These are phyloP conservation scores for Paxillus involutus DNA, from an alignment of 768 basidiomycete species.

Conservation along the genomic window DNA sequence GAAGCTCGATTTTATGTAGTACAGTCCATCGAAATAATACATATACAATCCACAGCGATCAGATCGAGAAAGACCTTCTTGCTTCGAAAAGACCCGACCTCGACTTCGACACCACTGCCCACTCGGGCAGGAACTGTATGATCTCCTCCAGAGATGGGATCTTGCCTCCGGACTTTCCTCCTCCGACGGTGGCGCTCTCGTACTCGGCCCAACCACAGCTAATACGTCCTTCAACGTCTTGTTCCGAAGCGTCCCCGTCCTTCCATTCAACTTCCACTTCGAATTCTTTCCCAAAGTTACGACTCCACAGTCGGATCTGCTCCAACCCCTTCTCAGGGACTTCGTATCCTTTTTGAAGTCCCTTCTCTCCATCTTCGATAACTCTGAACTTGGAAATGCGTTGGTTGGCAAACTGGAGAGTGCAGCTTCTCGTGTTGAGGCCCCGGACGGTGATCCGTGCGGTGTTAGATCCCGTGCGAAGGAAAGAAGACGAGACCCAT, in stretches of 20 bases:
- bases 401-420: slow-evolving; percentile 52
- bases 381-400: slow-evolving; percentile 45
- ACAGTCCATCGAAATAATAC: background rate
- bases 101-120: slow-evolving; percentile 62
- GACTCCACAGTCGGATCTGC: slow-evolving; percentile 57
- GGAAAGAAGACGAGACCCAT: slow-evolving; percentile 47
- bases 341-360: slow-evolving; percentile 43
- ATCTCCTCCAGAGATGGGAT: slow-evolving; percentile 75
- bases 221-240: slow-evolving; percentile 41
- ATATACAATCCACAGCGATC: slow-evolving; percentile 4
- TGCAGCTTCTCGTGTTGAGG: slow-evolving; percentile 62
- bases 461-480: slow-evolving; percentile 40
- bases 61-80: slow-evolving; percentile 18
- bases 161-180: slow-evolving; percentile 37
- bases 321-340: slow-evolving; percentile 35
- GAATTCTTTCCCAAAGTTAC: slow-evolving; percentile 55
- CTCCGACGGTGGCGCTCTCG: slow-evolving; percentile 53
- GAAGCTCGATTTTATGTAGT: background rate
- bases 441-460: slow-evolving; percentile 55
- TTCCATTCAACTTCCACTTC: slow-evolving; percentile 55
- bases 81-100: slow-evolving; percentile 62
- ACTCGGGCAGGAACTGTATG: slow-evolving; percentile 60
- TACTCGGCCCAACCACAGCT: slow-evolving; percentile 73
- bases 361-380: slow-evolving; percentile 31
- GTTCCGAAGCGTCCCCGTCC: slow-evolving; percentile 6